Evolutionary conservation across 2,329 filamentous ascomycete genomes (phyloP).

Genomic region (Clarireedia hainanense): DNA sequence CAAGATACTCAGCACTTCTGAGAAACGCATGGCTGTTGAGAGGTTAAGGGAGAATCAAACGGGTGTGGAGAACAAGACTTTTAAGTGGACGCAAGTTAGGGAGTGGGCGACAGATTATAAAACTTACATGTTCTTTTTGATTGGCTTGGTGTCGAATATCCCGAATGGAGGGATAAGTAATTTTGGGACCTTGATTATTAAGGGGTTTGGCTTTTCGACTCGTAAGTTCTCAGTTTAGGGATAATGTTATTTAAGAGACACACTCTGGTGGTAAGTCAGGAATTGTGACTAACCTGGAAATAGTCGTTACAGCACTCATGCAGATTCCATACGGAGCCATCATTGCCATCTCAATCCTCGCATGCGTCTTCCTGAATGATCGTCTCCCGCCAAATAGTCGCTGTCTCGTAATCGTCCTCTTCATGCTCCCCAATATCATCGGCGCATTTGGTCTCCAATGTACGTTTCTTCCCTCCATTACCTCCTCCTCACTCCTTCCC

Average conservation of each 20-base stretch:
- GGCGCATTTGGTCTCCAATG: conserved; percentile 41
- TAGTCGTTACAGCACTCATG: conserved; percentile 43
- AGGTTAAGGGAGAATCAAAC: conserved; percentile 29
- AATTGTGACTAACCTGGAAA: background rate
- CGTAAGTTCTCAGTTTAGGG: conserved; percentile 6
- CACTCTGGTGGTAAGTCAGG: too few relatives aligned
- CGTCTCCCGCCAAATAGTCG: conserved; percentile 35
- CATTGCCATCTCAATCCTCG: conserved; percentile 46
- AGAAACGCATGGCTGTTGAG: conserved; percentile 30
- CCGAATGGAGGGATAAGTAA: conserved; percentile 50
- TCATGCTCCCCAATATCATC: conserved; percentile 43
- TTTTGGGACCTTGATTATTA: conserved; percentile 48
- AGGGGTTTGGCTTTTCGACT: conserved; percentile 41
- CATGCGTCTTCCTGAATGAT: conserved; percentile 32
- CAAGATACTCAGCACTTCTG: conserved; percentile 14
- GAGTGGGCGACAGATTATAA: conserved; percentile 12
- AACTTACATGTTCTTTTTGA: conserved; percentile 32
- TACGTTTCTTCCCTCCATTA: background rate
- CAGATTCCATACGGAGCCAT: conserved; percentile 47
- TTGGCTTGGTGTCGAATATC: conserved; percentile 43
- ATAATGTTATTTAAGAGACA: background rate
- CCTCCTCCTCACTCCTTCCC: too few relatives aligned
- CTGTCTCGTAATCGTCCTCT: conserved; percentile 39
- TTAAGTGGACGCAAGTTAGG: conserved; percentile 30
- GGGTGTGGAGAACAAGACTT: conserved; percentile 29